phyloP scores from a whole-genome alignment of 1,284 basidiomycete species.

The Pisolithus thermaeus region DNA sequence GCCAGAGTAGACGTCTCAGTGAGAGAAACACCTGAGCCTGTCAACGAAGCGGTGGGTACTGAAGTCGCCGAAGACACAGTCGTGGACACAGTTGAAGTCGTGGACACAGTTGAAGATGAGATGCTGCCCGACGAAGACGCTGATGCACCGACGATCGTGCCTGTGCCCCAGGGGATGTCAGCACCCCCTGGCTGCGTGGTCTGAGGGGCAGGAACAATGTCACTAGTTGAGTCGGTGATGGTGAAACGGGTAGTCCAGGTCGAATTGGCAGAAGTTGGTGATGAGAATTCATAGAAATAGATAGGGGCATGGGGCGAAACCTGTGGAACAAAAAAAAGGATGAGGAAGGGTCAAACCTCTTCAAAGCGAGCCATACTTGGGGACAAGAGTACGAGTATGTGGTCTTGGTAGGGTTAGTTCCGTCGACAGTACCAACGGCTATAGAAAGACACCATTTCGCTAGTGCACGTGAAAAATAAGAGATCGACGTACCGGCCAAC shows the following conservation, averaged over 20 bases:
- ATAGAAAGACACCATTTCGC: slow-evolving; percentile 1
- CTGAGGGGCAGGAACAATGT: slow-evolving; percentile 46
- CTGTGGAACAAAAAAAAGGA: slow-evolving; percentile 23
- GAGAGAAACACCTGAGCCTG: background rate
- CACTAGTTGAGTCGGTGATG: slow-evolving; percentile 54
- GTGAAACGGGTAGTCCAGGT: slow-evolving; percentile 81
- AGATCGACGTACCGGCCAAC: slow-evolving; percentile 49
- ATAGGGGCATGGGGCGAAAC: slow-evolving; percentile 69
- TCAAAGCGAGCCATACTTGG: slow-evolving; percentile 30
- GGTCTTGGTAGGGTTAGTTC: slow-evolving; percentile 40
- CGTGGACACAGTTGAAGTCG: slow-evolving; percentile 13
- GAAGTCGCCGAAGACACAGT: background rate
- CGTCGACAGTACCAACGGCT: slow-evolving; percentile 53
- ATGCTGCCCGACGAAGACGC: slow-evolving; percentile 30
- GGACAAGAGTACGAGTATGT: slow-evolving; percentile 64
- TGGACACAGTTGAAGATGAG: slow-evolving; percentile 21
- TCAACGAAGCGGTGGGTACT: background rate
- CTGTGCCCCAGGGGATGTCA: slow-evolving; percentile 66
- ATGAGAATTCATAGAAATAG: slow-evolving; percentile 77
- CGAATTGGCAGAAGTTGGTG: slow-evolving; percentile 35
- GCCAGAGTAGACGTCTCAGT: background rate
- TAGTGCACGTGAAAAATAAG: background rate
- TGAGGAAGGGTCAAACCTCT: slow-evolving; percentile 1
- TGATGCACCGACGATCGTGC: slow-evolving; percentile 45
- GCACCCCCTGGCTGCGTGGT: slow-evolving; percentile 47